These are phyloP conservation scores for Populus tremula DNA, from an alignment of 345 rosid genomes.

Conservation along the genomic window DNA sequence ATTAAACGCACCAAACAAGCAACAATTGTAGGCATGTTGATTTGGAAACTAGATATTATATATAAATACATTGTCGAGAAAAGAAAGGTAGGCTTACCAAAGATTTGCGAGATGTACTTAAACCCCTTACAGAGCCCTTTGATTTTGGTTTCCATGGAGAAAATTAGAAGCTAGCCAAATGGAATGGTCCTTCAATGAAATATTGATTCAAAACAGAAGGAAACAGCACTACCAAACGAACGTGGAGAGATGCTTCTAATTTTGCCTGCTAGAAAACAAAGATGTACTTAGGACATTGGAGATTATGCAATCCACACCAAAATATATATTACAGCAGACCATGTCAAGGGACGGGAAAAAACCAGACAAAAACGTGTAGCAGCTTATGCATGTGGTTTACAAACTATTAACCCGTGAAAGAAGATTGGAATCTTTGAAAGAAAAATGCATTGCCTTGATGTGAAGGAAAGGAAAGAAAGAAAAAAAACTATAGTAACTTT, in stretches of 20 bases:
- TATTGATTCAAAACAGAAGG: slow-evolving; percentile 12
- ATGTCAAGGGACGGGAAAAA: not conserved
- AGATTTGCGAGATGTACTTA: slow-evolving; percentile 80
- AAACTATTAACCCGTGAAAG: slow-evolving; percentile 33
- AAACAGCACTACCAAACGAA: slow-evolving; percentile 9
- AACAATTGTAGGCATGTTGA: not conserved
- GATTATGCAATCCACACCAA: not conserved
- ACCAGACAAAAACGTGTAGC: slow-evolving; percentile 15
- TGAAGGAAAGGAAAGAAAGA: not conserved
- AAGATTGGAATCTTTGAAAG: slow-evolving; percentile 36
- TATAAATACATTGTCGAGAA: not conserved
- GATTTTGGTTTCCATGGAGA: slow-evolving; percentile 67
- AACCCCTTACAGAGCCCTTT: slow-evolving; percentile 85
- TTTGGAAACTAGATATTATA: not conserved
- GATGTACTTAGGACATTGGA: not conserved
- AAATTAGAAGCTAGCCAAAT: slow-evolving; percentile 18
- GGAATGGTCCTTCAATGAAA: not conserved
- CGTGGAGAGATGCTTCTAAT: slow-evolving; percentile 2
- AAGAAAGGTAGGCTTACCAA: slow-evolving; percentile 43
- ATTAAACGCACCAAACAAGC: not conserved
- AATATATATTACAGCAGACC: not conserved
- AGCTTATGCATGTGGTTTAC: slow-evolving; percentile 32
- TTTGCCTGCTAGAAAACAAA: slow-evolving; percentile 33
- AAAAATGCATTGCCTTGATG: not conserved
- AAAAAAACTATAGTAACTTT: not conserved